Percentiles rank a stretch among this genome's conserved stretches.
These are phyloP conservation scores for Penicillium chermesinum DNA, from an alignment of 495 filamentous ascomycete genomes.

Conservation along the genomic window DNA sequence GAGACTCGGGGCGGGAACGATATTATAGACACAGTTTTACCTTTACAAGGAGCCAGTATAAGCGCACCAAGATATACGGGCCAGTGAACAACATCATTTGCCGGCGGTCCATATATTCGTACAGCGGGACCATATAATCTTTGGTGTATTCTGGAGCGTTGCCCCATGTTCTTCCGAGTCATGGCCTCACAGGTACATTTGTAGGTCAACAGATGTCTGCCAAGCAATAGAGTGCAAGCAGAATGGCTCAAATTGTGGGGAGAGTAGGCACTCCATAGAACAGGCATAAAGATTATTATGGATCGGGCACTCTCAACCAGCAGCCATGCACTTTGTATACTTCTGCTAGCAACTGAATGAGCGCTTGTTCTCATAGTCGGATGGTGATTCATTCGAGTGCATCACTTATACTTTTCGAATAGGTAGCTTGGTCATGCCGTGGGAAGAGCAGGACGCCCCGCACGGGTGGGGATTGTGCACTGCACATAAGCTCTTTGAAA, in stretches of 20 bases:
- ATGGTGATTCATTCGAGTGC: slow-evolving; percentile 19
- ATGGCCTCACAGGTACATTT: slow-evolving; percentile 33
- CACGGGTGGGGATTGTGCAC: slow-evolving; percentile 31
- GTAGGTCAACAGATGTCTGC: slow-evolving; percentile 35
- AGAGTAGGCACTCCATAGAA: slow-evolving; percentile 35
- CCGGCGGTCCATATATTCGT: slow-evolving; percentile 25
- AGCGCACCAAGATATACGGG: slow-evolving; percentile 19
- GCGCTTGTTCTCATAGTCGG: slow-evolving; percentile 25
- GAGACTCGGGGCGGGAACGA: slow-evolving; percentile 7
- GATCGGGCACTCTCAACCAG: slow-evolving; percentile 42
- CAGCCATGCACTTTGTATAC: slow-evolving; percentile 42
- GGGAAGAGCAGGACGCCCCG: slow-evolving; percentile 33
- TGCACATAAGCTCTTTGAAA: slow-evolving; percentile 34
- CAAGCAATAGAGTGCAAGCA: slow-evolving; percentile 34
- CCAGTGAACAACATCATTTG: slow-evolving; percentile 16
- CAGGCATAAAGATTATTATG: slow-evolving; percentile 35
- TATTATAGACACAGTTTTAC: slow-evolving; percentile 16
- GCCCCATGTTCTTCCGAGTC: slow-evolving; percentile 21
- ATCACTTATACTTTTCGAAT: slow-evolving; percentile 18
- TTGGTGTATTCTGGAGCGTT: not conserved
- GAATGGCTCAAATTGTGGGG: slow-evolving; percentile 35
- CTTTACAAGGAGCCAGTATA: slow-evolving; percentile 27
- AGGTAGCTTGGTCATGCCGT: slow-evolving; percentile 6
- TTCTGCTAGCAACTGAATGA: slow-evolving; percentile 14
- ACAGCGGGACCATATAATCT: slow-evolving; percentile 24